Conservation (phyloP, 2,329 filamentous ascomycete genomes). For the Aspergillus proliferans region DNA sequence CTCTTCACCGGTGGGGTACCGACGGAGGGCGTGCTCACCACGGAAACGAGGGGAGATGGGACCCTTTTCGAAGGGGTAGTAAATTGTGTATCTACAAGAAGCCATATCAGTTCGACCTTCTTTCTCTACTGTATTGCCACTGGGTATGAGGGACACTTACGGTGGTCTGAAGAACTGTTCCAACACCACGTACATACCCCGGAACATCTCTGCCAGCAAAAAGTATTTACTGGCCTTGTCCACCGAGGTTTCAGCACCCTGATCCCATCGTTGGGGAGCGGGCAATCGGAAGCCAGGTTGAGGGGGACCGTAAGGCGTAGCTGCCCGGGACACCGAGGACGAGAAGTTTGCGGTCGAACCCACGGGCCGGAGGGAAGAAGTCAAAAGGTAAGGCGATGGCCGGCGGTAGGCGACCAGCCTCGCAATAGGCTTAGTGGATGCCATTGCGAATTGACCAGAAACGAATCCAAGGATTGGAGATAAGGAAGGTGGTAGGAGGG, state of each 20-base stretch:
- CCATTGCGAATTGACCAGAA: constrained; percentile 29
- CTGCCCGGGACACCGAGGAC: constrained; percentile 55
- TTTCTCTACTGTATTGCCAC: not conserved
- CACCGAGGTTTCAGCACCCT: constrained; percentile 67
- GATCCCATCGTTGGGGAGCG: constrained; percentile 69
- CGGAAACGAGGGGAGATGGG: constrained; percentile 97
- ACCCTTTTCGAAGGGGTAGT: constrained; percentile 98
- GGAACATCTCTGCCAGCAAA: constrained; percentile 87
- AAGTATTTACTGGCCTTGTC: constrained; percentile 91
- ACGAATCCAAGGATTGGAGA: not conserved
- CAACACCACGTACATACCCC: constrained; percentile 95
- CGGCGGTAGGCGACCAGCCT: constrained; percentile 40
- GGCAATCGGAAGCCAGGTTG: constrained; percentile 74
- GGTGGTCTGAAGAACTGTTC: constrained; percentile 98
- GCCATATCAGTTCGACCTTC: not conserved
- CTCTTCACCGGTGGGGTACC: constrained; percentile 96
- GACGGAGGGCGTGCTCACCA: constrained; percentile 91
- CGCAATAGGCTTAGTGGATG: constrained; percentile 38
- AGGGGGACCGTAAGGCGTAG: constrained; percentile 68
- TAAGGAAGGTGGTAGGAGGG: not conserved
- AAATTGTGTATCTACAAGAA: constrained; percentile 81
- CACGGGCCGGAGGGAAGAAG: constrained; percentile 29
- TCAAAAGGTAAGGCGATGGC: constrained; percentile 25
- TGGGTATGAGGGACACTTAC: constrained; percentile 56
- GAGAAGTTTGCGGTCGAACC: constrained; percentile 56